phyloP scores from a whole-genome alignment of 805 yeast genomes.

The Yarrowia yakushimensis region DNA sequence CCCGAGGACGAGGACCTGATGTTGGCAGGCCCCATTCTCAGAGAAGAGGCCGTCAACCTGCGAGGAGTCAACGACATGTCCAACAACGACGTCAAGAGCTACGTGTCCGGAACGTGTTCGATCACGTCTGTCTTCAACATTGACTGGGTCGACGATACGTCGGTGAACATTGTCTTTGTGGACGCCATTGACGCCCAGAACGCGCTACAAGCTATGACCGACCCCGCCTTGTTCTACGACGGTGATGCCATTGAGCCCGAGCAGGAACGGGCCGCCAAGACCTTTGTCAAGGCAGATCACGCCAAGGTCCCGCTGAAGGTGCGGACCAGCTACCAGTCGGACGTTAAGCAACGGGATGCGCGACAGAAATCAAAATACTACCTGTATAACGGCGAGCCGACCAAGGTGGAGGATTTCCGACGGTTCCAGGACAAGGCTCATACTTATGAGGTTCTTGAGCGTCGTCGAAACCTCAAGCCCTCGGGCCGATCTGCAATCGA shows the following conservation, averaged over 20 bases:
- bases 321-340: slow-evolving; percentile 52
- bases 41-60: slow-evolving; percentile 22
- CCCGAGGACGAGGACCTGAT: background rate
- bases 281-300: slow-evolving; percentile 39
- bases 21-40: background rate
- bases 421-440: slow-evolving; percentile 14
- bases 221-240: slow-evolving; percentile 34
- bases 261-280: slow-evolving; percentile 36
- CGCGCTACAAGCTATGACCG: slow-evolving; percentile 42
- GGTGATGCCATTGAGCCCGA: slow-evolving; percentile 29
- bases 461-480: slow-evolving; percentile 19
- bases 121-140: slow-evolving; percentile 8
- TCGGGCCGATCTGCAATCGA: slow-evolving; percentile 27
- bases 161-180: slow-evolving; percentile 51
- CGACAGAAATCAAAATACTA: slow-evolving; percentile 60
- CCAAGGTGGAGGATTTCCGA: slow-evolving; percentile 35
- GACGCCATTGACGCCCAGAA: slow-evolving; percentile 41
- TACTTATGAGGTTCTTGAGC: slow-evolving; percentile 22
- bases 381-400: slow-evolving; percentile 69
- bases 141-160: slow-evolving; percentile 18
- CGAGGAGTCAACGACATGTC: slow-evolving; percentile 24
- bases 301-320: slow-evolving; percentile 39
- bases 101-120: slow-evolving; percentile 2
- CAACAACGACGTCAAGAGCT: slow-evolving; percentile 18
- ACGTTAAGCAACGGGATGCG: slow-evolving; percentile 56